Conservation (phyloP, 768 basidiomycete genomes). For the Amanita fuliginea region DNA sequence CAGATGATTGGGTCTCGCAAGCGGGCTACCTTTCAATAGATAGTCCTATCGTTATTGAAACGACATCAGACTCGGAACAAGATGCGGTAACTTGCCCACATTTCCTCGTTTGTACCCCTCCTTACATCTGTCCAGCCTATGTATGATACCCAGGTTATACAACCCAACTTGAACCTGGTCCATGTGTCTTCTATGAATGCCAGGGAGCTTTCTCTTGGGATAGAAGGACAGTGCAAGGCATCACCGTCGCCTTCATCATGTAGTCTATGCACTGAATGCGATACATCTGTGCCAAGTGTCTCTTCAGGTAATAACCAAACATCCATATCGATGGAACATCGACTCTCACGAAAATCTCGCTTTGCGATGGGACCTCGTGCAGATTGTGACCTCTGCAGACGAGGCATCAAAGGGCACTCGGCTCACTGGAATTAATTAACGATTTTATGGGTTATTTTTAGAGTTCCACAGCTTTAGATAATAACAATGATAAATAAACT, state of each 20-base stretch:
- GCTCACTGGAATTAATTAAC: conserved; percentile 44
- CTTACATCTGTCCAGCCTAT: conserved; percentile 1
- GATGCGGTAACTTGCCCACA: conserved; percentile 13
- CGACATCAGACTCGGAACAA: background rate
- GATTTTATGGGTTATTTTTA: background rate
- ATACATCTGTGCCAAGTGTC: background rate
- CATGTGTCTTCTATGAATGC: background rate
- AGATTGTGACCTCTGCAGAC: conserved; percentile 20
- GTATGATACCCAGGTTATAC: conserved; percentile 1
- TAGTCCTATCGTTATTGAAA: conserved; percentile 24
- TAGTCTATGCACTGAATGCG: background rate
- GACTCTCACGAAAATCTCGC: conserved; percentile 14
- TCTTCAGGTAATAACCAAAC: background rate
- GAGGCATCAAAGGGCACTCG: conserved; percentile 49
- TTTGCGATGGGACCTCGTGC: conserved; percentile 22
- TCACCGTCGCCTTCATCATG: background rate
- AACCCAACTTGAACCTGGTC: background rate
- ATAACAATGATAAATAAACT: conserved; percentile 1
- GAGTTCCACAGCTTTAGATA: background rate
- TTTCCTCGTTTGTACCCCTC: conserved; percentile 1
- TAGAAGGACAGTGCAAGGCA: background rate
- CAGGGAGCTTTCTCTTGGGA: background rate
- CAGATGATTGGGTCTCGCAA: conserved; percentile 72
- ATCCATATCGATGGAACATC: conserved; percentile 9
- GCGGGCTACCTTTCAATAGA: conserved; percentile 58